Evolutionary conservation across 306 rosid genomes (phyloP), one percentile per base, ranked within the genome.

Genomic region (Pyrus communis): DNA sequence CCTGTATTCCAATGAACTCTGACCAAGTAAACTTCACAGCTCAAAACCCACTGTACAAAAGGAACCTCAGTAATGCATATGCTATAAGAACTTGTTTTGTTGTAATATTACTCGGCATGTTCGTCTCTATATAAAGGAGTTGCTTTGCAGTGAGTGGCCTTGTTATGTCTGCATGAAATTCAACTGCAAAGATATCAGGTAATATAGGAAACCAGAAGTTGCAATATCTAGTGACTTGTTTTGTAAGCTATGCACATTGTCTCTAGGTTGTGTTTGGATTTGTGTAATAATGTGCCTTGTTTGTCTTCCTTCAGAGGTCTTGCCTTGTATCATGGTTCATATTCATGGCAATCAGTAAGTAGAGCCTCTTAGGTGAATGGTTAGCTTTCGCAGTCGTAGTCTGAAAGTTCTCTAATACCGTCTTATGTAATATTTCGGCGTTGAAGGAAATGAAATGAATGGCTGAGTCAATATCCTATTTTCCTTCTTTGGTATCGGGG

Each of bases 1-100:
- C 76, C 95, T 94, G 66, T 78, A 75, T 80, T 94, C 98, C 52
- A 90, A 79, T 80, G 97, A 94, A 80, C 92, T 94, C 63, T 94
- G 89, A 94, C 25, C 86, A 81, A 64, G 72, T 62, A 21, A 27
- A 68, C 23, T 57, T 65, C 59, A 40, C 69, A 57, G 73, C 79
- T 54, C 43, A 33, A 45, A 68, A 82, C 76, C 82, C 68, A 23
- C 38, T 76, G 84, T 80, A 81, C 83, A 84, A 73, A 66, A 75
- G 25, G n/a, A 23, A 15, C 45, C 21, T 75, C 75, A 11, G 69
- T 69, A 23, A 78, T 77, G 18, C 68, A 57, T 23, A 83, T 69
- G 63, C 35, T 82, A 83, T 81, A 77, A 78, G 79, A 69, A 78
- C 59, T 19, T 73, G 78, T 10, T 68, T 31, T 49, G 75, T 14